These are phyloP conservation scores for Primulina eburnea DNA, from an alignment of 257 asterid species.

Conservation along the genomic window DNA sequence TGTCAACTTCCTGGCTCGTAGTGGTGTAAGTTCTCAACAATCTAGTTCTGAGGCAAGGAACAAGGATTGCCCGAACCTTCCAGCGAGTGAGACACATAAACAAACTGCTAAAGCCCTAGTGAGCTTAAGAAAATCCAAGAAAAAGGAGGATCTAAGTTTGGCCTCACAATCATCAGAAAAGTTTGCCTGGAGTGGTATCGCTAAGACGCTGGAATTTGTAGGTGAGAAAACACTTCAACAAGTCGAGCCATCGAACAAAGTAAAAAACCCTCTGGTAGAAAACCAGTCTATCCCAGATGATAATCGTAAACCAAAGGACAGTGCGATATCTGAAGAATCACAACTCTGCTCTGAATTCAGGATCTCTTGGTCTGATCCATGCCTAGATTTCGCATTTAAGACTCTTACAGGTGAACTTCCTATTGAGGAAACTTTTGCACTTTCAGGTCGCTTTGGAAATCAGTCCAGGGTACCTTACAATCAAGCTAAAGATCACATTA, in stretches of 20 bases:
- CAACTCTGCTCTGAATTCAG: conserved; percentile 32
- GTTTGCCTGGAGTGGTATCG: conserved; percentile 26
- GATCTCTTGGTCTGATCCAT: conserved; percentile 42
- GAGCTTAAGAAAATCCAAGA: conserved; percentile 29
- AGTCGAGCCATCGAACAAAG: conserved; percentile 2
- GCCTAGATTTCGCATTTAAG: conserved; percentile 39
- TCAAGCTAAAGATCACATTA: conserved; percentile 11
- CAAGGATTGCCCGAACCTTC: conserved; percentile 27
- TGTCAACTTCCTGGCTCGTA: conserved; percentile 23
- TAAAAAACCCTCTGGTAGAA: conserved; percentile 10
- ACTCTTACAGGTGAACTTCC: conserved; percentile 41
- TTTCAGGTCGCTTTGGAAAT: conserved; percentile 26
- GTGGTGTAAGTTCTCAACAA: conserved; percentile 31
- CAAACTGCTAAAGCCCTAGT: conserved; percentile 4
- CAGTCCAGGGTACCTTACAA: conserved; percentile 2
- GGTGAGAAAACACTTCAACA: conserved; percentile 11
- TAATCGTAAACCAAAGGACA: conserved; percentile 12
- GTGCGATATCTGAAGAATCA: conserved; percentile 19
- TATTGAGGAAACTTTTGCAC: conserved; percentile 24
- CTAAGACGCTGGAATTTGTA: neutral
- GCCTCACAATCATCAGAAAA: conserved; percentile 33
- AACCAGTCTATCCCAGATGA: conserved; percentile 24
- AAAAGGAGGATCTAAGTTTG: conserved; percentile 22
- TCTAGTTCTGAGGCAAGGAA: conserved; percentile 34
- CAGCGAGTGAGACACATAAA: conserved; percentile 23